These are phyloP conservation scores for Talaromyces funiculosus DNA, from an alignment of 2,329 filamentous ascomycete genomes.

Conservation along the genomic window DNA sequence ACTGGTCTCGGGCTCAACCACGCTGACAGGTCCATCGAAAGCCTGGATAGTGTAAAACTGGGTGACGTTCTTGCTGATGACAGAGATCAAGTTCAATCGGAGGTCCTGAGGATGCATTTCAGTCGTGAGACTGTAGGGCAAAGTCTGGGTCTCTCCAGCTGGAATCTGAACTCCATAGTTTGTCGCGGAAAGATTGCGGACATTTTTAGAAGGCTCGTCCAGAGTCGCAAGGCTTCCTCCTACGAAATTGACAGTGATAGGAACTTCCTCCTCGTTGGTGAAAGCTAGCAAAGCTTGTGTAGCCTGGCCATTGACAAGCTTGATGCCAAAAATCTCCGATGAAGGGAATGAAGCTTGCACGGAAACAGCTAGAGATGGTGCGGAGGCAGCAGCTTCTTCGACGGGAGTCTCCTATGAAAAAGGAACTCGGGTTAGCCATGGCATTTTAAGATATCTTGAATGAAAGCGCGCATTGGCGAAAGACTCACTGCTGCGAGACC, in stretches of 20 bases:
- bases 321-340: slow-evolving; percentile 83
- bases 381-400: slow-evolving; percentile 58
- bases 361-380: slow-evolving; percentile 51
- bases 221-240: slow-evolving; percentile 66
- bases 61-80: slow-evolving; percentile 63
- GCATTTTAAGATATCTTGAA: neutral
- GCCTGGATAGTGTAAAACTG: slow-evolving; percentile 69
- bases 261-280: slow-evolving; percentile 71
- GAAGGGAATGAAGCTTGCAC: slow-evolving; percentile 57
- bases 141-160: slow-evolving; percentile 66
- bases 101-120: slow-evolving; percentile 93
- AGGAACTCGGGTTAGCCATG: neutral
- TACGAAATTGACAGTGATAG: slow-evolving; percentile 70
- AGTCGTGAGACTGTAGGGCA: slow-evolving; percentile 78
- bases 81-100: slow-evolving; percentile 66
- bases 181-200: slow-evolving; percentile 79
- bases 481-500: slow-evolving; percentile 56
- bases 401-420: slow-evolving; percentile 53
- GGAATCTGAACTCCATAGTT: slow-evolving; percentile 69
- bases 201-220: slow-evolving; percentile 53
- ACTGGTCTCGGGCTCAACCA: slow-evolving; percentile 87
- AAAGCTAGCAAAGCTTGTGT: slow-evolving; percentile 78
- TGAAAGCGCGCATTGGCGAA: slow-evolving; percentile 9
- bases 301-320: slow-evolving; percentile 86
- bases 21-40: slow-evolving; percentile 74